Conservation (phyloP, 352 stramenopile species). For the Pythium aquatile region DNA sequence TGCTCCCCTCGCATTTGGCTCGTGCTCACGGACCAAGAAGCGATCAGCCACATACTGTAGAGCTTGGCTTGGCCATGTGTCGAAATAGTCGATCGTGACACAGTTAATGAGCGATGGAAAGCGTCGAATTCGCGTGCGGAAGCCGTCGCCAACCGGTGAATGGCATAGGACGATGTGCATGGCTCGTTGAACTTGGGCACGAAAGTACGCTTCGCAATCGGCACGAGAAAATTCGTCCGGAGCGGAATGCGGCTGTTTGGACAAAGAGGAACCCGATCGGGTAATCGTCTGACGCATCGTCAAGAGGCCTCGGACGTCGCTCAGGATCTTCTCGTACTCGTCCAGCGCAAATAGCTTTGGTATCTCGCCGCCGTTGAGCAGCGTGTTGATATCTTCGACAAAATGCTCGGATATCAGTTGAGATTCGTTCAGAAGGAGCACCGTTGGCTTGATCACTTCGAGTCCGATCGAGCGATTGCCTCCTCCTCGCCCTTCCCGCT, state of each 20-base stretch:
- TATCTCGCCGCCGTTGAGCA: slow-evolving; percentile 85
- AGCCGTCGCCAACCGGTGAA: slow-evolving; percentile 74
- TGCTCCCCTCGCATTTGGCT: not conserved
- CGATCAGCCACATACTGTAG: slow-evolving; percentile 82
- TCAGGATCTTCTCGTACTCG: slow-evolving; percentile 82
- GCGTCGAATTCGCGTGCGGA: slow-evolving; percentile 84
- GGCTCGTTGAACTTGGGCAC: slow-evolving; percentile 68
- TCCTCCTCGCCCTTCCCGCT: not conserved
- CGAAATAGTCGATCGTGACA: slow-evolving; percentile 93
- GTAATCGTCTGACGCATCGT: slow-evolving; percentile 20
- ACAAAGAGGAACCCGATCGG: not conserved
- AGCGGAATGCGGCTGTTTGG: slow-evolving; percentile 1
- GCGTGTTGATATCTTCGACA: slow-evolving; percentile 87
- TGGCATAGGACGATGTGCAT: slow-evolving; percentile 93
- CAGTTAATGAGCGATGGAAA: slow-evolving; percentile 94
- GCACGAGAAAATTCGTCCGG: slow-evolving; percentile 41
- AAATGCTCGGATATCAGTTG: slow-evolving; percentile 85
- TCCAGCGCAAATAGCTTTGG: slow-evolving; percentile 85
- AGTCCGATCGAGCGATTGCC: not conserved
- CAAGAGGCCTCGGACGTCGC: slow-evolving; percentile 42
- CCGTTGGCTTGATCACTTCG: slow-evolving; percentile 31
- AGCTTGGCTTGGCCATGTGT: slow-evolving; percentile 88
- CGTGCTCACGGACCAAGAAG: slow-evolving; percentile 25
- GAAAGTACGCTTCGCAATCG: slow-evolving; percentile 82
- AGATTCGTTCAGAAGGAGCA: slow-evolving; percentile 82